phyloP scores from a whole-genome alignment of 2,329 filamentous ascomycete genomes.

The Trichoderma sp. region DNA sequence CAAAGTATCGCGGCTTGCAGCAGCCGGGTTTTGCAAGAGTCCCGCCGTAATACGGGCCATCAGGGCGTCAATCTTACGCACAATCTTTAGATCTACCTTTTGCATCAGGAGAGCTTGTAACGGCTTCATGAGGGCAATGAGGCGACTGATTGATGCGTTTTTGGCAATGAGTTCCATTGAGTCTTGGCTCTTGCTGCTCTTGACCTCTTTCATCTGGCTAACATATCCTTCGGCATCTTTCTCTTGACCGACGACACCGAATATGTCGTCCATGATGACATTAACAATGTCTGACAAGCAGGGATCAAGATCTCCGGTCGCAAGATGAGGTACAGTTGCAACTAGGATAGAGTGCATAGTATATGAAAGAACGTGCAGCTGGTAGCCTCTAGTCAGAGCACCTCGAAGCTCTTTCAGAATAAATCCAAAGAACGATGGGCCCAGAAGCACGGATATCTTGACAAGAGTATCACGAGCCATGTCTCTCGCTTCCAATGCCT shows the following conservation, averaged over 20 bases:
- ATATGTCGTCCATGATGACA: constrained; percentile 96
- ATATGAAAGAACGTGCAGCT: constrained; percentile 92
- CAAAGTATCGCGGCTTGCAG: constrained; percentile 79
- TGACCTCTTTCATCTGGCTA: constrained; percentile 95
- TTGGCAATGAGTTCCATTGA: constrained; percentile 92
- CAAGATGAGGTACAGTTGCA: constrained; percentile 68
- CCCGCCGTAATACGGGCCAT: constrained; percentile 81
- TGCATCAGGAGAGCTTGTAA: constrained; percentile 78
- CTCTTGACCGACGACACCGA: constrained; percentile 87
- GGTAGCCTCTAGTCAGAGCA: constrained; percentile 82
- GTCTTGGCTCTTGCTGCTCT: constrained; percentile 96
- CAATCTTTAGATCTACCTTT: constrained; percentile 78
- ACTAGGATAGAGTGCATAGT: constrained; percentile 92
- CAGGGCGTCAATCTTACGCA: constrained; percentile 88
- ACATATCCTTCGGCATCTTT: constrained; percentile 97
- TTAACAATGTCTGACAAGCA: constrained; percentile 76
- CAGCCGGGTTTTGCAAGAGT: constrained; percentile 76
- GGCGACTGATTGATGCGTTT: constrained; percentile 71
- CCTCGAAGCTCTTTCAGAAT: constrained; percentile 88
- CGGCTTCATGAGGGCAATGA: constrained; percentile 76
- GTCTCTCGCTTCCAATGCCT: constrained; percentile 84
- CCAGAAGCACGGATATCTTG: constrained; percentile 79
- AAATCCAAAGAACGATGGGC: constrained; percentile 82
- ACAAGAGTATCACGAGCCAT: constrained; percentile 86
- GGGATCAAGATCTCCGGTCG: constrained; percentile 85